Conservation (phyloP, 352 stramenopile species). For the Phytophthora hibernalis region DNA sequence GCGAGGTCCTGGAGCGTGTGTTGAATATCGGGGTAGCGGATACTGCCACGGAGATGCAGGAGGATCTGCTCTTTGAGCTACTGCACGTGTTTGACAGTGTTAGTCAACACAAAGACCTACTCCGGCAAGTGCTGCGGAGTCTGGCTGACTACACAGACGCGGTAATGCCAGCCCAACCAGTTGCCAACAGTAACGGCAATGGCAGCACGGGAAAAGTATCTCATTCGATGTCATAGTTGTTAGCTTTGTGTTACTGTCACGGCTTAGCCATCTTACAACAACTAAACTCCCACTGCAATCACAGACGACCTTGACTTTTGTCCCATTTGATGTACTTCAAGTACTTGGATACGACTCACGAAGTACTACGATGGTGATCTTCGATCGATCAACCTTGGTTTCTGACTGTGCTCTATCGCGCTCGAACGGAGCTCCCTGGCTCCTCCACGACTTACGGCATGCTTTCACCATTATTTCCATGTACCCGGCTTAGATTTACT, state of each 20-base stretch:
- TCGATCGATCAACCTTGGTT: constrained; percentile 37
- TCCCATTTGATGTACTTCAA: constrained; percentile 7
- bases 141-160: constrained; percentile 52
- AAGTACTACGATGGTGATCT: constrained; percentile 33
- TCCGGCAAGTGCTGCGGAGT: constrained; percentile 72
- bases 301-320: constrained; percentile 4
- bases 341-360: constrained; percentile 20
- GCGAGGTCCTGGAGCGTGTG: constrained; percentile 68
- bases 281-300: neutral
- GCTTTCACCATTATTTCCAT: constrained; percentile 37
- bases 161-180: constrained; percentile 9
- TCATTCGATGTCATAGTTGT: constrained; percentile 22
- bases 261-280: constrained; percentile 1
- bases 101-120: constrained; percentile 63
- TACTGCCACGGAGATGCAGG: constrained; percentile 52
- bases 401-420: constrained; percentile 8
- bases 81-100: constrained; percentile 81
- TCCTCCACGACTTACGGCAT: constrained; percentile 2
- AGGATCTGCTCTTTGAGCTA: constrained; percentile 84
- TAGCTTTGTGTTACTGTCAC: constrained; percentile 5
- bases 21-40: constrained; percentile 35
- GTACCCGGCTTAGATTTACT: constrained; percentile 26
- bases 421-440: constrained; percentile 28
- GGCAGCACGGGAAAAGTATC: constrained; percentile 8
- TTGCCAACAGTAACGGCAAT: constrained; percentile 18